Conservation (phyloP, 2,329 filamentous ascomycete genomes). For the Fusarium tupiense region DNA sequence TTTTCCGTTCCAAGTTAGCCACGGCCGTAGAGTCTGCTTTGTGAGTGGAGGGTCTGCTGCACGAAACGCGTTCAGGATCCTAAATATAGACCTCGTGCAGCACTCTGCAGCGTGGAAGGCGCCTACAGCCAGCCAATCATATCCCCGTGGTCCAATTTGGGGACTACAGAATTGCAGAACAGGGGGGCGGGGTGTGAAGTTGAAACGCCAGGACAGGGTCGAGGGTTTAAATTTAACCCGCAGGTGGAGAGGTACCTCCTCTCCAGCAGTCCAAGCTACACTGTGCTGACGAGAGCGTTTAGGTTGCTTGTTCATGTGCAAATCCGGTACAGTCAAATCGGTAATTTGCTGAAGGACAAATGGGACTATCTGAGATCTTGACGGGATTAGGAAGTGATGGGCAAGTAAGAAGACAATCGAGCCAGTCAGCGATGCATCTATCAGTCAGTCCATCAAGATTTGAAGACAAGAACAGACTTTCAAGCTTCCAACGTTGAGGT, state of each 20-base stretch:
- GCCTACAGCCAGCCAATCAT: slow-evolving; percentile 48
- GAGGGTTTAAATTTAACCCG: slow-evolving; percentile 44
- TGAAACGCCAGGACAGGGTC: slow-evolving; percentile 17
- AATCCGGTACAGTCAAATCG: slow-evolving; percentile 7
- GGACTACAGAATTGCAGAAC: slow-evolving; percentile 33
- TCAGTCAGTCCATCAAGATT: slow-evolving; percentile 15
- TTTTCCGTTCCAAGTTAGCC: slow-evolving; percentile 35
- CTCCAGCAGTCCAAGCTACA: slow-evolving; percentile 15
- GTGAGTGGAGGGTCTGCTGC: slow-evolving; percentile 38
- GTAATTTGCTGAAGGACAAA: slow-evolving; percentile 14
- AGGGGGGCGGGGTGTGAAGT: slow-evolving; percentile 11
- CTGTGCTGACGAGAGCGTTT: slow-evolving; percentile 31
- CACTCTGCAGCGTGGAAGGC: slow-evolving; percentile 40
- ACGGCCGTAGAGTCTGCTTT: slow-evolving; percentile 23
- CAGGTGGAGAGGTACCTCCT: slow-evolving; percentile 29
- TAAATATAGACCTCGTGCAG: slow-evolving; percentile 48
- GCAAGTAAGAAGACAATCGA: slow-evolving; percentile 5
- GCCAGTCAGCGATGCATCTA: neutral
- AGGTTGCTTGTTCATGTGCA: slow-evolving; percentile 5
- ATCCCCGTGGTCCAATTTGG: slow-evolving; percentile 38
- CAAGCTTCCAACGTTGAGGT: slow-evolving; percentile 14
- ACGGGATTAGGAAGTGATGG: slow-evolving; percentile 29
- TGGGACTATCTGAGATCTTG: slow-evolving; percentile 32
- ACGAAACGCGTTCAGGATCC: slow-evolving; percentile 43
- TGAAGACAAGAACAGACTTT: slow-evolving; percentile 13